Evolutionary conservation across 805 yeast genomes (phyloP), one percentile per base, ranked within the genome.

Genomic region (Alloascoidea africana): DNA sequence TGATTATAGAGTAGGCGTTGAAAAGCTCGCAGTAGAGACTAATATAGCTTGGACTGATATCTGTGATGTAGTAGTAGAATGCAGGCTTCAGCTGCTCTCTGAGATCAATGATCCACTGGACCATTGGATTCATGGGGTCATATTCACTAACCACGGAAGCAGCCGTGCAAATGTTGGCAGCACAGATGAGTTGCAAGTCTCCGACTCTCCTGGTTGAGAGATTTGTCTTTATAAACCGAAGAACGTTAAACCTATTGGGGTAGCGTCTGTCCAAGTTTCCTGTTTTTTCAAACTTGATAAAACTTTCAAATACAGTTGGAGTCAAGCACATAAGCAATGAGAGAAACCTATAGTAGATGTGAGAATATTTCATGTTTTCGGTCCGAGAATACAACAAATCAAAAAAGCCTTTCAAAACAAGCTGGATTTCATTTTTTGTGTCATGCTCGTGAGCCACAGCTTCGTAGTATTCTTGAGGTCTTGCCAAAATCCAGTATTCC

Each of bases 331-430:
- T n/a, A 23, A 23, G 30, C n/a, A 23, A 23, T 8, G 30, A 23
- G 8, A 23, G n/a, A 23, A 23, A 23, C n/a, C 30, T 23, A 8
- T 8, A n/a, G n/a, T 8, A 8, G 30, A 23, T n/a, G 13, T 8
- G 30, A 8, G 30, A 23, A 23, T 23, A 23, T 23, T 23, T 23
- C n/a, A 4, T 41, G 37, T 14, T 14, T 27, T 6, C 27, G 36
- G 19, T 37, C 14, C 14, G 5, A 4, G 18, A 18, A 32, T 18
- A 41, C 16, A 41, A 14, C 23, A 34, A 35, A 14, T 43, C 49
- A 36, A 44, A 42, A 3, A 46, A 32, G n/a, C 18, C 36, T 14
- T 36, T 36, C 3, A 38, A 34, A 35, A 39, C 39, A 16, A 39
- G 39, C 23, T 44, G 39, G 4, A 43, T 33, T n/a, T 38, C 18